Conservation (phyloP, 2,329 filamentous ascomycete genomes). For the Leptographium radiaticola region DNA sequence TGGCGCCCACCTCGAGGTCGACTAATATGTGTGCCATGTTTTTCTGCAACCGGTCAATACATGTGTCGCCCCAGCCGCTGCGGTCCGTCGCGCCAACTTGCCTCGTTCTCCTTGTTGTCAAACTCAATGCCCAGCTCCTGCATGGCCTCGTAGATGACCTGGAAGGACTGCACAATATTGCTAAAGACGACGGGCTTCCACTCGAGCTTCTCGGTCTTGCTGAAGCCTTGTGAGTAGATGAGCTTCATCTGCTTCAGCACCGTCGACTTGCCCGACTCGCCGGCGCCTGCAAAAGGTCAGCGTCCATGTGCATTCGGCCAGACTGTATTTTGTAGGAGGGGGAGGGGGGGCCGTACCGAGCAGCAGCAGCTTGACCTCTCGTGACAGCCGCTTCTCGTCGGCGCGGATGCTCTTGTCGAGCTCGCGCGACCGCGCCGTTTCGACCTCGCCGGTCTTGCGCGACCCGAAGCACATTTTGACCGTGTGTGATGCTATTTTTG, state of each 20-base stretch:
- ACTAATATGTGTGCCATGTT: conserved; percentile 65
- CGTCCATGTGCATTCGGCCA: too few relatives aligned
- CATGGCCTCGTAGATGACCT: conserved; percentile 85
- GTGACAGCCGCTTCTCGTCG: conserved; percentile 76
- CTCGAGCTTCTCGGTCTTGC: conserved; percentile 76
- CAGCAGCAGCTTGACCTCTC: conserved; percentile 86
- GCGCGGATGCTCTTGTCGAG: conserved; percentile 76
- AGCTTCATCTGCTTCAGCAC: conserved; percentile 99
- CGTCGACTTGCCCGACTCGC: conserved; percentile 91
- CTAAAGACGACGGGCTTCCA: conserved; percentile 93
- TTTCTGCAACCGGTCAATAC: conserved; percentile 41
- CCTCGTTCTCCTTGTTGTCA: conserved; percentile 66
- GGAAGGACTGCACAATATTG: conserved; percentile 87
- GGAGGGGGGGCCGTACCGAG: conserved; percentile 66
- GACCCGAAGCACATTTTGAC: conserved; percentile 53
- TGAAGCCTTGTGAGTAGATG: conserved; percentile 89
- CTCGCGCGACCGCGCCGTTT: conserved; percentile 49
- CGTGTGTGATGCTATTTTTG: background rate
- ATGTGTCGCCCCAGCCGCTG: too few relatives aligned
- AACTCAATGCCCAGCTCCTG: conserved; percentile 69
- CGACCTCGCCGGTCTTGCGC: conserved; percentile 35
- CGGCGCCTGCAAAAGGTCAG: conserved; percentile 51
- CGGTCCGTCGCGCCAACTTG: too few relatives aligned
- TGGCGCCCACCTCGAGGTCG: conserved; percentile 69
- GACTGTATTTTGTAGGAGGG: too few relatives aligned